phyloP scores from a whole-genome alignment of 371 early-diverging fungal genomes.

The Mortierella sp. region DNA sequence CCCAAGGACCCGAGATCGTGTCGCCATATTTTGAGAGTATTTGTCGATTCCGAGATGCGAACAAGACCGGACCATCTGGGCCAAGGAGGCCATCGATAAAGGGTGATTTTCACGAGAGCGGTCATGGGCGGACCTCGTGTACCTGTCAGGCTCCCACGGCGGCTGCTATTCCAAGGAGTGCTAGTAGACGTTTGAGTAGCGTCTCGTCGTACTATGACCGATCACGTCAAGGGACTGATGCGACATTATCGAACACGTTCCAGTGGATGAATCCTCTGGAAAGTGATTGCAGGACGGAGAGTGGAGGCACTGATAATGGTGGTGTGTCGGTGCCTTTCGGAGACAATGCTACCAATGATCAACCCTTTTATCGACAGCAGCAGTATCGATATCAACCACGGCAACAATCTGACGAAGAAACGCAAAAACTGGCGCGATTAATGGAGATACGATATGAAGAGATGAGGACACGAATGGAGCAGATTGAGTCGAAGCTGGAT shows the following conservation, averaged over 20 bases:
- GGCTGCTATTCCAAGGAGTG: conserved; percentile 11
- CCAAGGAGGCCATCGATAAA: not conserved
- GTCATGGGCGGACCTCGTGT: conserved; percentile 11
- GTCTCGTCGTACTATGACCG: conserved; percentile 12
- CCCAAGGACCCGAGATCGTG: conserved; percentile 11
- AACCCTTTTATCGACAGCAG: conserved; percentile 2
- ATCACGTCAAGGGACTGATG: conserved; percentile 23
- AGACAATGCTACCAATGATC: conserved; percentile 1
- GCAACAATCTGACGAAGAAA: conserved; percentile 11
- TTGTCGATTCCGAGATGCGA: conserved; percentile 31
- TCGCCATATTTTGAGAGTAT: conserved; percentile 49
- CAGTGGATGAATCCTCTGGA: conserved; percentile 21
- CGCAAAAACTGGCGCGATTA: conserved; percentile 19
- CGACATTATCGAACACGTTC: conserved; percentile 32
- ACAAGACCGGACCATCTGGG: conserved; percentile 2
- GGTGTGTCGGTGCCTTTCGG: not conserved
- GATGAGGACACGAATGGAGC: conserved; percentile 36
- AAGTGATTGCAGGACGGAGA: not conserved
- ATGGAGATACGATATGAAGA: conserved; percentile 28
- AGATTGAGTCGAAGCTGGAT: conserved; percentile 43
- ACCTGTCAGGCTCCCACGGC: conserved; percentile 33
- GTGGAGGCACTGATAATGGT: not conserved
- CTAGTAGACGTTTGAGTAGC: conserved; percentile 19
- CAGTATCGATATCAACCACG: conserved; percentile 4
- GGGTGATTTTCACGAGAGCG: conserved; percentile 3